A percentile compares a stretch with the other conserved stretches of the same genome.
These are phyloP conservation scores for Auxenochlorella pyrenoidosa DNA, from an alignment of 139 green algal species.

Conservation along the genomic window DNA sequence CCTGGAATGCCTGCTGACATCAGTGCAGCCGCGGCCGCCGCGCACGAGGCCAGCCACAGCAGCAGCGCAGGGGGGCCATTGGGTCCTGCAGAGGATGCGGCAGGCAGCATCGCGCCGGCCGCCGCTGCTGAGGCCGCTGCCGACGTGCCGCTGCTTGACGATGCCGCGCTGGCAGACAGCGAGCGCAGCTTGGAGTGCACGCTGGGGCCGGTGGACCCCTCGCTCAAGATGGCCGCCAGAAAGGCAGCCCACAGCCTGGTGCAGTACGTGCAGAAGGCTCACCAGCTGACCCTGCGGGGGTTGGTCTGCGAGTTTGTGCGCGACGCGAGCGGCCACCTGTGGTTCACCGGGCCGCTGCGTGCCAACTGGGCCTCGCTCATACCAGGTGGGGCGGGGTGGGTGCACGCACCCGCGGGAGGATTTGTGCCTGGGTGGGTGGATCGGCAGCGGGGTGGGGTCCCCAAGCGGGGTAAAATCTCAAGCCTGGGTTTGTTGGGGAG, in stretches of 20 bases:
- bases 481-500: too few species aligned
- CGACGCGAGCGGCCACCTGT: constrained; percentile 46
- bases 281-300: constrained; percentile 56
- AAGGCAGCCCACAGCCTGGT: constrained; percentile 58
- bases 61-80: background rate
- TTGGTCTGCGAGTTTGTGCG: constrained; percentile 64
- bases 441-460: too few species aligned
- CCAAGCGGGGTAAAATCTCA: too few species aligned
- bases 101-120: too few species aligned
- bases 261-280: constrained; percentile 70
- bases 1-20: background rate
- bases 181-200: background rate
- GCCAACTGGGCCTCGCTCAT: constrained; percentile 61
- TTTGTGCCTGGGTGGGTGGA: too few species aligned
- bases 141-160: background rate
- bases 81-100: background rate
- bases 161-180: constrained; percentile 7
- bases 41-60: background rate
- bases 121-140: background rate
- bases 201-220: constrained; percentile 52
- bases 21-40: background rate
- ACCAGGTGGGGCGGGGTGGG: background rate
- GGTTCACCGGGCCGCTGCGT: constrained; percentile 59
- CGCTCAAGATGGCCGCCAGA: constrained; percentile 60
- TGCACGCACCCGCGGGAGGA: too few species aligned